phyloP scores from a whole-genome alignment of 495 filamentous ascomycete species.

The Tuber calosporum region DNA sequence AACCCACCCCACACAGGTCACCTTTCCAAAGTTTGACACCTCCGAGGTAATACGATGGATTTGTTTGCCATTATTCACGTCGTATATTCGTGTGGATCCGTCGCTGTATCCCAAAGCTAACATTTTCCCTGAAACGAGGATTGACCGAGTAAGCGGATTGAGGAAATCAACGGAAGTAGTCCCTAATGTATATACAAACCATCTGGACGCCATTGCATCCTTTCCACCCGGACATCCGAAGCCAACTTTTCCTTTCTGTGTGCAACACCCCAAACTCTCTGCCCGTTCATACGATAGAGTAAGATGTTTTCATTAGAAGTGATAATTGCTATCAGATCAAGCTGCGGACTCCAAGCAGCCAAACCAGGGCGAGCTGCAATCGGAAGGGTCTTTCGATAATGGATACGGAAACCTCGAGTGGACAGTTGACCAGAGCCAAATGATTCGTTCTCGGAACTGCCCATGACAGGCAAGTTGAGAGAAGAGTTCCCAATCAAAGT shows the following conservation, averaged over 20 bases:
- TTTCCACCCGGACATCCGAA: constrained; percentile 31
- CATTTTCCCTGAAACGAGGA: constrained; percentile 35
- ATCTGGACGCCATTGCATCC: constrained; percentile 40
- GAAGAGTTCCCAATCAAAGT: not conserved
- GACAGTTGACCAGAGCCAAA: not conserved
- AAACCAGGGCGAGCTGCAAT: constrained; percentile 42
- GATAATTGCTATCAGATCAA: constrained; percentile 62
- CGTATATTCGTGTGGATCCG: constrained; percentile 40
- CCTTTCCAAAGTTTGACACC: constrained; percentile 32
- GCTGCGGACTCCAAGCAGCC: constrained; percentile 62
- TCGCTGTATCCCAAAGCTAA: constrained; percentile 40
- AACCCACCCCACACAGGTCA: constrained; percentile 41
- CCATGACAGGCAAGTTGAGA: constrained; percentile 15
- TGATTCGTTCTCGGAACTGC: constrained; percentile 11
- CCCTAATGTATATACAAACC: constrained; percentile 18
- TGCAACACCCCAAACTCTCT: constrained; percentile 54
- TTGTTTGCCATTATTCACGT: constrained; percentile 42
- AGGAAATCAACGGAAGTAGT: not conserved
- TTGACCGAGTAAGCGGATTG: constrained; percentile 8
- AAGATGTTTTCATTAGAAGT: constrained; percentile 55
- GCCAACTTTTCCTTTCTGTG: constrained; percentile 37
- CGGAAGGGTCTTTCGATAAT: constrained; percentile 32
- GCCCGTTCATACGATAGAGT: constrained; percentile 62
- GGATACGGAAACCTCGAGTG: constrained; percentile 33
- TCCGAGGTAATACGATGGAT: constrained; percentile 39